phyloP scores from a whole-genome alignment of 352 stramenopile genomes.

The Plasmopara halstedii region DNA sequence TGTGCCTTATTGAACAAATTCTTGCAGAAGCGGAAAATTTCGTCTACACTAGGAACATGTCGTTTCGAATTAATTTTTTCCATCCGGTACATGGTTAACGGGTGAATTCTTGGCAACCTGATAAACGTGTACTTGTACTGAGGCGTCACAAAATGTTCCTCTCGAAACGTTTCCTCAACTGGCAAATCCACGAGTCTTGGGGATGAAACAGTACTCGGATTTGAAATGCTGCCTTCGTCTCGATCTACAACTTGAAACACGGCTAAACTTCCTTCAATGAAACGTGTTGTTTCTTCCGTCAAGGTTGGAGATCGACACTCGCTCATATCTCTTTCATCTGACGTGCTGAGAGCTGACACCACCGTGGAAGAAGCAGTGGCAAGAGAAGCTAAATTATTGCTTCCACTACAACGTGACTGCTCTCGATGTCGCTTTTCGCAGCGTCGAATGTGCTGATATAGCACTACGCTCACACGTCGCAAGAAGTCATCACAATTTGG shows the following conservation, averaged over 20 bases:
- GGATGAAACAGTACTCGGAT: constrained; percentile 42
- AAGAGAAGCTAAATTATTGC: constrained; percentile 1
- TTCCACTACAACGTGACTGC: constrained; percentile 27
- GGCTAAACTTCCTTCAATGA: constrained; percentile 6
- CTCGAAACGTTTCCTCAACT: constrained; percentile 77
- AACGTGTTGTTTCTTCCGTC: constrained; percentile 7
- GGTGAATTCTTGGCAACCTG: constrained; percentile 56
- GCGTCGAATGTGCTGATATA: constrained; percentile 85
- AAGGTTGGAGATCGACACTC: constrained; percentile 15
- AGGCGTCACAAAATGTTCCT: constrained; percentile 85
- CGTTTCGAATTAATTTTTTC: constrained; percentile 74
- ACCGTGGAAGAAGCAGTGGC: constrained; percentile 15
- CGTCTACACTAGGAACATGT: constrained; percentile 84
- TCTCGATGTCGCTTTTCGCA: constrained; percentile 78
- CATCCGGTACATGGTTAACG: constrained; percentile 76
- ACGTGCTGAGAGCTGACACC: constrained; percentile 14
- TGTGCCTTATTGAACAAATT: constrained; percentile 96
- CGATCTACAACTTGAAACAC: constrained; percentile 2
- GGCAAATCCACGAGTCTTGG: constrained; percentile 60
- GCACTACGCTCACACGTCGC: constrained; percentile 78
- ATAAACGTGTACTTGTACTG: constrained; percentile 87
- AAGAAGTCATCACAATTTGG: constrained; percentile 90
- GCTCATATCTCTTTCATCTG: constrained; percentile 8
- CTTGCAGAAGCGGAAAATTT: constrained; percentile 90
- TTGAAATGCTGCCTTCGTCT: constrained; percentile 13